Conservation (phyloP, 139 green algal species). For the Chlorella sp. region DNA sequence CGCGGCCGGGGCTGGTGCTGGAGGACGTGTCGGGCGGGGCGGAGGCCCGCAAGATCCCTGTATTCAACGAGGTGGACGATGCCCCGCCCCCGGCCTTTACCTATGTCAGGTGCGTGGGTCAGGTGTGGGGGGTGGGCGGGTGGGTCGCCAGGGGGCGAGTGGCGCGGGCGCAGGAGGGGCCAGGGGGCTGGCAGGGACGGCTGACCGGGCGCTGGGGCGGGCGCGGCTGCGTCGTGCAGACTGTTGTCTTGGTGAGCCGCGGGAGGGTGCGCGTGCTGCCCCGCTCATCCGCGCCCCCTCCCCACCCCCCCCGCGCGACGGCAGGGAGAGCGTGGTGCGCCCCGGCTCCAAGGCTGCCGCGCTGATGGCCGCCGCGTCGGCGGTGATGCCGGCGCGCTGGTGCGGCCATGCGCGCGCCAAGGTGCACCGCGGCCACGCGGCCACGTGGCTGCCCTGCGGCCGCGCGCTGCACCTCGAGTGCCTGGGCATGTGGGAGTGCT, state of each 20-base stretch:
- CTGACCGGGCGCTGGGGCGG: background rate
- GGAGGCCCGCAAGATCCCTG: conserved; percentile 50
- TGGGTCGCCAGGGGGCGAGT: background rate
- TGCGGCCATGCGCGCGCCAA: background rate
- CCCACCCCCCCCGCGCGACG: background rate
- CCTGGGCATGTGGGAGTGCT: conserved; percentile 26
- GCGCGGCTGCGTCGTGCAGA: background rate
- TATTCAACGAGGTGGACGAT: conserved; percentile 53
- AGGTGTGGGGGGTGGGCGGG: background rate
- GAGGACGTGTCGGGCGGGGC: conserved; percentile 37
- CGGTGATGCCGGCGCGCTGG: too few species aligned
- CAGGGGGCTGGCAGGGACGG: background rate
- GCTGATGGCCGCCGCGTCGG: too few species aligned
- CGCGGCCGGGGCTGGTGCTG: background rate
- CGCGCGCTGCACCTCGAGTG: background rate
- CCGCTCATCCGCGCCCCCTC: too few species aligned
- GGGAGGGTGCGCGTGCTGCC: too few species aligned
- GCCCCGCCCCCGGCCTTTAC: conserved; percentile 23
- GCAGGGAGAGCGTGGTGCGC: background rate
- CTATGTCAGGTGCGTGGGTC: conserved; percentile 36
- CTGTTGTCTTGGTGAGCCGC: too few species aligned
- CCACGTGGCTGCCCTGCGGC: background rate
- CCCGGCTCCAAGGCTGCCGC: too few species aligned
- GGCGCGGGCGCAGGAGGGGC: too few species aligned
- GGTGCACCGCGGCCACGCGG: background rate